phyloP scores from a whole-genome alignment of 129 eudicot species.

The Ambrosia artemisiifolia region DNA sequence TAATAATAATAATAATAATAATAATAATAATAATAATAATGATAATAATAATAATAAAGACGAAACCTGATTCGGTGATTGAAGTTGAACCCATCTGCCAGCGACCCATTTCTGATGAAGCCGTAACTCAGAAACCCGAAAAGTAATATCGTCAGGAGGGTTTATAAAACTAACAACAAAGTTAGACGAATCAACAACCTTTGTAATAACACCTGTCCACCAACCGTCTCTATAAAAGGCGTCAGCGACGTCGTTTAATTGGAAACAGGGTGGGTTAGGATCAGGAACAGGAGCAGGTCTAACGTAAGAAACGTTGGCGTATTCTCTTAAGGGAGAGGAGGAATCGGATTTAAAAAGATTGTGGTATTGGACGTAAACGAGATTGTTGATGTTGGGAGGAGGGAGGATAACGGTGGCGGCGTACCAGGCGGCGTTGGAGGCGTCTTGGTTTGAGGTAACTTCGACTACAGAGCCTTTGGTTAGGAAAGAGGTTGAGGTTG shows the following conservation, averaged over 20 bases:
- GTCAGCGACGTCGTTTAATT: constrained; percentile 61
- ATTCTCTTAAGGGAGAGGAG: constrained; percentile 46
- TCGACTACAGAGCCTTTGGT: constrained; percentile 54
- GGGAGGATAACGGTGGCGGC: constrained; percentile 48
- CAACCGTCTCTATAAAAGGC: constrained; percentile 71
- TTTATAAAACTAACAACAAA: constrained; percentile 18
- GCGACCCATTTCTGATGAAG: constrained; percentile 54
- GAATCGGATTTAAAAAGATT: constrained; percentile 37
- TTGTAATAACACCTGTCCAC: constrained; percentile 74
- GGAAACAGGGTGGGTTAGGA: constrained; percentile 21
- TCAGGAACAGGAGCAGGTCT: constrained; percentile 57
- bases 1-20: not conserved
- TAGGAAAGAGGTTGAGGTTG: constrained; percentile 8
- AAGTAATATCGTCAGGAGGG: constrained; percentile 48
- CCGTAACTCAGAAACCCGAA: constrained; percentile 47
- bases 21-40: not conserved
- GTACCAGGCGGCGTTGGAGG: constrained; percentile 52
- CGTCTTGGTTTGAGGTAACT: constrained; percentile 57
- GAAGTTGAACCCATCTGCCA: constrained; percentile 65
- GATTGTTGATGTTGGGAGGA: constrained; percentile 17
- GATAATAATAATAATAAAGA: not conserved
- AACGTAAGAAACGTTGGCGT: constrained; percentile 31
- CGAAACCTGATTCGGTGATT: constrained; percentile 40
- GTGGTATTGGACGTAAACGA: constrained; percentile 48
- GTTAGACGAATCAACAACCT: constrained; percentile 25